phyloP scores from a whole-genome alignment of 2,329 filamentous ascomycete genomes.

The Talaromyces sp. region DNA sequence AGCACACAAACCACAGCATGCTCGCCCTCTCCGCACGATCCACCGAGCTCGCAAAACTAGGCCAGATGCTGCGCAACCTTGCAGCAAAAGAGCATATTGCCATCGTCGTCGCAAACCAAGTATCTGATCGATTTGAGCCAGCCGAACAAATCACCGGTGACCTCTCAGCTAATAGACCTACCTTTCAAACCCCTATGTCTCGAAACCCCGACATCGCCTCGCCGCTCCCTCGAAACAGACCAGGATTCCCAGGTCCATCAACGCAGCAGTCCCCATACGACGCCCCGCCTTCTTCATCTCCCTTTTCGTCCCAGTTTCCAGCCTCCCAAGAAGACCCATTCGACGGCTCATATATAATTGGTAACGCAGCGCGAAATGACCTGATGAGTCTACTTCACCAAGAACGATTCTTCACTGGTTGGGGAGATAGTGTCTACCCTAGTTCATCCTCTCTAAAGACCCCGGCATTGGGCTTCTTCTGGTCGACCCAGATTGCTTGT shows the following conservation, averaged over 20 bases:
- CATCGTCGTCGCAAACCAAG: constrained; percentile 92
- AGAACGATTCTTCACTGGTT: constrained; percentile 92
- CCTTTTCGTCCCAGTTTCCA: constrained; percentile 15
- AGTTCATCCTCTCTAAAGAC: constrained; percentile 62
- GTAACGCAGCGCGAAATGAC: constrained; percentile 44
- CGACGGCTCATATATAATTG: constrained; percentile 42
- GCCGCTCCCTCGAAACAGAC: constrained; percentile 21
- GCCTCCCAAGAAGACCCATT: constrained; percentile 33
- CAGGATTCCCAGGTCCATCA: constrained; percentile 14
- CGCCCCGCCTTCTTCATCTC: constrained; percentile 35
- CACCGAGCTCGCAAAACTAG: constrained; percentile 73
- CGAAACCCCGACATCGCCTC: constrained; percentile 24
- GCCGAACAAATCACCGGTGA: constrained; percentile 14
- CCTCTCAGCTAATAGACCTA: not conserved
- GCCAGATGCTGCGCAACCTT: constrained; percentile 73
- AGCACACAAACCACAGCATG: constrained; percentile 56
- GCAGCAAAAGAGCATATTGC: constrained; percentile 76
- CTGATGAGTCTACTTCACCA: constrained; percentile 81
- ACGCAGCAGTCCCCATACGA: constrained; percentile 18
- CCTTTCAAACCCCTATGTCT: constrained; percentile 14
- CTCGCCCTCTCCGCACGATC: constrained; percentile 71
- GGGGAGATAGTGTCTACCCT: constrained; percentile 68
- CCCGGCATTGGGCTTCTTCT: constrained; percentile 82
- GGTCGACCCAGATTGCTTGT: constrained; percentile 84
- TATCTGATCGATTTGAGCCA: constrained; percentile 77